phyloP scores from a whole-genome alignment of 805 yeast species.

The Yamadazyma endophytica region DNA sequence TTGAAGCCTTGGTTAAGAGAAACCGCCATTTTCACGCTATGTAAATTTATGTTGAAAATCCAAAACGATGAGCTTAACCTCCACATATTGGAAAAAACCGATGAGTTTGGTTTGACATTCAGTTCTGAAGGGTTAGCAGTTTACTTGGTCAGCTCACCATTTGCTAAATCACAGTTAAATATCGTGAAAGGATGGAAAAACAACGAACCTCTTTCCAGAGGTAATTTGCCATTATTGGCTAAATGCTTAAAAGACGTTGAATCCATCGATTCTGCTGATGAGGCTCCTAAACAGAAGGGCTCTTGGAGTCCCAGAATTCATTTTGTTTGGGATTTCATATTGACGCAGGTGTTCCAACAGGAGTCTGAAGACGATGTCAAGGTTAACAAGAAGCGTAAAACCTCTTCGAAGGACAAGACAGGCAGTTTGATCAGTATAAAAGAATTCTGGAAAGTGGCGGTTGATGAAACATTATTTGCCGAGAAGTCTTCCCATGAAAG shows the following conservation, averaged over 20 bases:
- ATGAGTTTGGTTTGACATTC: constrained; percentile 51
- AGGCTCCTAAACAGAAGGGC: constrained; percentile 44
- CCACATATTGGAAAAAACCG: constrained; percentile 30
- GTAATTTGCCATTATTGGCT: constrained; percentile 58
- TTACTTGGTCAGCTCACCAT: constrained; percentile 34
- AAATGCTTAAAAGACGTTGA: constrained; percentile 61
- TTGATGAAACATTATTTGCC: constrained; percentile 79
- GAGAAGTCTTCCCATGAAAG: constrained; percentile 79
- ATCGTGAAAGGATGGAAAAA: constrained; percentile 53
- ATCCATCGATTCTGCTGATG: constrained; percentile 32
- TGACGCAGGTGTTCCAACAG: constrained; percentile 36
- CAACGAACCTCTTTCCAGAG: constrained; percentile 68
- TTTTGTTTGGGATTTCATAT: constrained; percentile 66
- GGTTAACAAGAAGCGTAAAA: constrained; percentile 15
- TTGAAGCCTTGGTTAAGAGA: constrained; percentile 84
- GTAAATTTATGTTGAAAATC: constrained; percentile 36
- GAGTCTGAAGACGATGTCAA: constrained; percentile 14
- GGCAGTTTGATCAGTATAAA: constrained; percentile 13
- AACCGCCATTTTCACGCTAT: constrained; percentile 68
- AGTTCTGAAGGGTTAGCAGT: constrained; percentile 81
- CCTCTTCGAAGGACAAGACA: constrained; percentile 14
- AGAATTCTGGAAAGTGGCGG: constrained; percentile 76
- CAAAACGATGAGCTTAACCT: constrained; percentile 14
- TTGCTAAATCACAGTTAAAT: not conserved
- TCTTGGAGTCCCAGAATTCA: constrained; percentile 74